Conservation (phyloP, 768 basidiomycete species). For the Mycena maculata region DNA sequence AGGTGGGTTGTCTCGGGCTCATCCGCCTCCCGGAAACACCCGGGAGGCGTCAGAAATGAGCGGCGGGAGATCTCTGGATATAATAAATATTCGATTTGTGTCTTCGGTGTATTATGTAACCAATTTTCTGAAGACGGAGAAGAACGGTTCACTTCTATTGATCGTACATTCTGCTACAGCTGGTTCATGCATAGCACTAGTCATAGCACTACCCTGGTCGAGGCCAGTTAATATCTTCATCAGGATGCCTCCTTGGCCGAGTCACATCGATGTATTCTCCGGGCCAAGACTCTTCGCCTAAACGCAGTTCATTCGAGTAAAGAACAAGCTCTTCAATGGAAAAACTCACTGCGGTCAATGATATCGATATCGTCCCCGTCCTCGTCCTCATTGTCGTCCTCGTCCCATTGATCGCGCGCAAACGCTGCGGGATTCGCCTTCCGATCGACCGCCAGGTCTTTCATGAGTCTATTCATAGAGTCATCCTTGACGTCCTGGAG, state of each 20-base stretch:
- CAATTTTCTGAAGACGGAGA: too few species aligned
- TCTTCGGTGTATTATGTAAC: too few species aligned
- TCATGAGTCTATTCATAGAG: conserved; percentile 81
- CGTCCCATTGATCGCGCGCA: conserved; percentile 72
- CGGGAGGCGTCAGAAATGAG: conserved; percentile 1
- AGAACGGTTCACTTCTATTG: too few species aligned
- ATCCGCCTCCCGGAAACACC: neutral
- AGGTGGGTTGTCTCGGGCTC: conserved; percentile 21
- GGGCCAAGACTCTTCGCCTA: conserved; percentile 78
- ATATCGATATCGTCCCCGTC: conserved; percentile 66
- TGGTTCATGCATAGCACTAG: too few species aligned
- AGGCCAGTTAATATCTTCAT: conserved; percentile 77
- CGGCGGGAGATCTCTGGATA: neutral
- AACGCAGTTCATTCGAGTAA: conserved; percentile 24
- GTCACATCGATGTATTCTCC: conserved; percentile 84
- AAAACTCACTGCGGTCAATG: conserved; percentile 75
- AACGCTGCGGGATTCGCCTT: conserved; percentile 69
- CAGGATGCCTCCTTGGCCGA: conserved; percentile 62
- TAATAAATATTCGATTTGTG: too few species aligned
- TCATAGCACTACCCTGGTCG: conserved; percentile 70
- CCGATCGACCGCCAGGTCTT: conserved; percentile 82
- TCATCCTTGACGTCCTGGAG: conserved; percentile 78
- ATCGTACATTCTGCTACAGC: too few species aligned
- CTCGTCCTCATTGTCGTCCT: conserved; percentile 67
- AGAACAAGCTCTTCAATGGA: conserved; percentile 9